Evolutionary conservation across 1,284 basidiomycete species (phyloP), one percentile per base, ranked within the genome.

Genomic region (Trametes polyzona): DNA sequence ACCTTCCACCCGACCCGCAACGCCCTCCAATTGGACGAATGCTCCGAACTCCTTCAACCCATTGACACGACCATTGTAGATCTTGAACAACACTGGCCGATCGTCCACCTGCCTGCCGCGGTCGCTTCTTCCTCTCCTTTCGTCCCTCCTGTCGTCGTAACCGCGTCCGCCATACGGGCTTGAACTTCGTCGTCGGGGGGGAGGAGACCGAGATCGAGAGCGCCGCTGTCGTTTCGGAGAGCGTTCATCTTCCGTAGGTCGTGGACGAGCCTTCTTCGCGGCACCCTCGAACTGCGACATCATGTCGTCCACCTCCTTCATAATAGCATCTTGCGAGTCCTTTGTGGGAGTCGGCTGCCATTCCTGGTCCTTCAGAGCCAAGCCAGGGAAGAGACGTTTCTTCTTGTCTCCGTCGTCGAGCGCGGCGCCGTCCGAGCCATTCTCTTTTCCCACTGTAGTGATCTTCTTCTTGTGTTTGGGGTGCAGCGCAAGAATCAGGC

Each of bases 21-120:
- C 76, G 37, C 96, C 96, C 63, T 98, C 95, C 4, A 99, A 74
- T 26, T 83, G 83, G 46, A 98, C 90, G 69, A 99, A 99, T 0
- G 93, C 95, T 51, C 96, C 96, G 73, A 98, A 99, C 64, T 99
- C 96, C 72, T 93, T 95, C 68, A 98, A 70, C 17, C 90, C 87
- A 5, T 90, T 83, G 23, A 99, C 89, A 55, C 86, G 88, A 7
- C 95, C 96, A 57, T 85, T 81, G 75, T 99, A 99, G 43, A 98
- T 95, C 79, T 98, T 98, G 86, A 90, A 98, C 36, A 98, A 71
- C 1, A 98, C 78, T 0, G 97, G 95, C 49, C 80, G 80, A 37
- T 96, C 93, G 71, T 99, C 95, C 41, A 90, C 47, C 9, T 73
- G 68, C 39, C 82, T 74, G 2, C 78, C 74, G 40, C 78, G 53